Percentiles rank a stretch among this genome's conserved stretches.
Evolutionary conservation across 768 basidiomycete genomes (phyloP).

Genomic region (Termitomyces sp.): DNA sequence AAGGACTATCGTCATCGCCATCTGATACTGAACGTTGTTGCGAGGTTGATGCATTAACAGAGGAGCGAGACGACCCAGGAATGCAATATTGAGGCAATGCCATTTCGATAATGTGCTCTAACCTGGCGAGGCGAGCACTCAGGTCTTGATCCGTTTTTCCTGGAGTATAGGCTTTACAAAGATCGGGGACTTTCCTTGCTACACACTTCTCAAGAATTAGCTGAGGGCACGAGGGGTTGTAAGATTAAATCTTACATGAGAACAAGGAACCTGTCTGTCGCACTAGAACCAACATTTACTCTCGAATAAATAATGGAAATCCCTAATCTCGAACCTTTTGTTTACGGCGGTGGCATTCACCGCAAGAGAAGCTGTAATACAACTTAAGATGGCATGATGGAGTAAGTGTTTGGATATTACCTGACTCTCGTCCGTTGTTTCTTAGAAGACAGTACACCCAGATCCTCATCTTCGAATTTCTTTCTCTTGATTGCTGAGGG

Average conservation of each 20-base stretch:
- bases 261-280: slow-evolving; percentile 81
- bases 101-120: slow-evolving; percentile 79
- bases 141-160: slow-evolving; percentile 85
- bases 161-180: slow-evolving; percentile 86
- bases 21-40: slow-evolving; percentile 48
- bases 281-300: slow-evolving; percentile 45
- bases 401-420: slow-evolving; percentile 31
- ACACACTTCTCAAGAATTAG: slow-evolving; percentile 51
- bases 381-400: neutral
- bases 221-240: slow-evolving; percentile 7
- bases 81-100: slow-evolving; percentile 74
- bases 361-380: slow-evolving; percentile 67
- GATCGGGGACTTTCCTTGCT: slow-evolving; percentile 81
- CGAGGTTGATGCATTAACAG: slow-evolving; percentile 23
- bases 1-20: slow-evolving; percentile 64
- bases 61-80: slow-evolving; percentile 33
- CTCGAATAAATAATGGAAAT: slow-evolving; percentile 4
- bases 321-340: slow-evolving; percentile 57
- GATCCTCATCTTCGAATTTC: slow-evolving; percentile 61
- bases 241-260: slow-evolving; percentile 54
- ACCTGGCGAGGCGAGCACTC: slow-evolving; percentile 63
- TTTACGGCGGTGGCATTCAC: slow-evolving; percentile 85
- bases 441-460: slow-evolving; percentile 44
- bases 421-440: slow-evolving; percentile 77
- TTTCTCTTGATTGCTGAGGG: slow-evolving; percentile 49